These are phyloP conservation scores for Linderniella brevidens DNA, from an alignment of 257 asterid species.

Conservation along the genomic window DNA sequence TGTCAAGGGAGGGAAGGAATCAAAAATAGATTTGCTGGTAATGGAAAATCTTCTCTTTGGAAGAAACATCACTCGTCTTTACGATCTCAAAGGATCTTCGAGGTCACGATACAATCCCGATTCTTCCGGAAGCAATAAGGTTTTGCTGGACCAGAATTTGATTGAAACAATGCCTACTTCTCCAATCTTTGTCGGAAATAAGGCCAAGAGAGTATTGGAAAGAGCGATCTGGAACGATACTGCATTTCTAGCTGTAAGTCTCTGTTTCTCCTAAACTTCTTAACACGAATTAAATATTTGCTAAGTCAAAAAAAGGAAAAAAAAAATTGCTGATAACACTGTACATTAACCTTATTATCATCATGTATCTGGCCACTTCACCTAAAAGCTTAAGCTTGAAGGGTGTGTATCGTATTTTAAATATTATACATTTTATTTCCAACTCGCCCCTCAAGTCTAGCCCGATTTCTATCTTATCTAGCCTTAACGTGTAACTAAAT, in stretches of 20 bases:
- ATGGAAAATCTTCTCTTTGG: constrained; percentile 87
- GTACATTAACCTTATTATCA: neutral
- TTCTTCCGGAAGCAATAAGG: constrained; percentile 74
- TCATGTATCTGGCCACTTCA: no score
- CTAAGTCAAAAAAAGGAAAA: no score
- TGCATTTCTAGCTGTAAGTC: constrained; percentile 79
- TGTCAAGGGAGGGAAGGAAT: constrained; percentile 73
- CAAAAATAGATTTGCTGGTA: constrained; percentile 78
- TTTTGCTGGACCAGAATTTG: constrained; percentile 81
- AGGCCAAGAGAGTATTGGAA: constrained; percentile 69
- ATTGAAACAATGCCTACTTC: constrained; percentile 92
- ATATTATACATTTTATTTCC: no score
- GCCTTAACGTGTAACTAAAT: no score
- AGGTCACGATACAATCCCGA: constrained; percentile 83
- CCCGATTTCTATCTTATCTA: no score
- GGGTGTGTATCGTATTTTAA: no score
- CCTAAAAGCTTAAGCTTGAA: no score
- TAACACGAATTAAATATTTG: no score
- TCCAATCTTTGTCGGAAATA: constrained; percentile 79
- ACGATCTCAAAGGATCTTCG: constrained; percentile 87
- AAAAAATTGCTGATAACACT: neutral
- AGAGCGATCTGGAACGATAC: constrained; percentile 97
- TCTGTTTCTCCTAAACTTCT: neutral
- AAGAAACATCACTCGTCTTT: constrained; percentile 57
- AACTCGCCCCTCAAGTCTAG: no score